These are phyloP conservation scores for Staphylotrichum longicolle DNA, from an alignment of 495 filamentous ascomycete species.

Conservation along the genomic window DNA sequence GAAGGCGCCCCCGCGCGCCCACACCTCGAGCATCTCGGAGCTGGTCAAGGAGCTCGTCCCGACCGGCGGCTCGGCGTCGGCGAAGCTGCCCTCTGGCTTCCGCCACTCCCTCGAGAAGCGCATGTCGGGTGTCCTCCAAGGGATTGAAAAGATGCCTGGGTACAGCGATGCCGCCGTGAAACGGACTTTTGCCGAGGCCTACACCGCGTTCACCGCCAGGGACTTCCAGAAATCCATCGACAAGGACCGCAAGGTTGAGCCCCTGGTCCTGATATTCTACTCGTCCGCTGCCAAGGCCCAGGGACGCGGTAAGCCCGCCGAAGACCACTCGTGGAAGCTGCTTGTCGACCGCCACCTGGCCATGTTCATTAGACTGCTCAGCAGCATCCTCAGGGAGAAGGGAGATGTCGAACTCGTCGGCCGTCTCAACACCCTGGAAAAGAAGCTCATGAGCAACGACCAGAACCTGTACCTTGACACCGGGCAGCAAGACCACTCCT, in stretches of 20 bases:
- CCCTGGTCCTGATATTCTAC: conserved; percentile 89
- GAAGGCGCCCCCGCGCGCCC: conserved; percentile 58
- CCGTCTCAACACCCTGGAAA: conserved; percentile 79
- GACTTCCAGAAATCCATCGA: conserved; percentile 84
- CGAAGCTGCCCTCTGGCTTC: conserved; percentile 51
- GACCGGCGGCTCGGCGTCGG: conserved; percentile 32
- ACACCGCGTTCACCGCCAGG: conserved; percentile 65
- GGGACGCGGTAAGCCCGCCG: conserved; percentile 70
- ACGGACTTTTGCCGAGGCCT: conserved; percentile 87
- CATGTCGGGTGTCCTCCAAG: conserved; percentile 77
- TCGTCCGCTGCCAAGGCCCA: conserved; percentile 71
- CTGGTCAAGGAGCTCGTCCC: conserved; percentile 57
- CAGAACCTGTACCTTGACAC: conserved; percentile 70
- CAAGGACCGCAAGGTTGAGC: conserved; percentile 91
- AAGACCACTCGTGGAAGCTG: conserved; percentile 89
- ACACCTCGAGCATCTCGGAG: conserved; percentile 68
- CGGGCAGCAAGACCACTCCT: conserved; percentile 55
- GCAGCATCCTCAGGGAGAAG: conserved; percentile 73
- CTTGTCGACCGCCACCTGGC: conserved; percentile 94
- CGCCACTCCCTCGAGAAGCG: conserved; percentile 75
- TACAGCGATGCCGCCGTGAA: conserved; percentile 86
- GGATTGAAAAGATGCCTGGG: conserved; percentile 61
- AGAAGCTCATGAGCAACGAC: conserved; percentile 91
- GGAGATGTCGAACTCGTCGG: conserved; percentile 82
- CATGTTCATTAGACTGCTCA: conserved; percentile 86